Conservation (phyloP, 108 stramenopile genomes). For the Skeletonema costatum region DNA sequence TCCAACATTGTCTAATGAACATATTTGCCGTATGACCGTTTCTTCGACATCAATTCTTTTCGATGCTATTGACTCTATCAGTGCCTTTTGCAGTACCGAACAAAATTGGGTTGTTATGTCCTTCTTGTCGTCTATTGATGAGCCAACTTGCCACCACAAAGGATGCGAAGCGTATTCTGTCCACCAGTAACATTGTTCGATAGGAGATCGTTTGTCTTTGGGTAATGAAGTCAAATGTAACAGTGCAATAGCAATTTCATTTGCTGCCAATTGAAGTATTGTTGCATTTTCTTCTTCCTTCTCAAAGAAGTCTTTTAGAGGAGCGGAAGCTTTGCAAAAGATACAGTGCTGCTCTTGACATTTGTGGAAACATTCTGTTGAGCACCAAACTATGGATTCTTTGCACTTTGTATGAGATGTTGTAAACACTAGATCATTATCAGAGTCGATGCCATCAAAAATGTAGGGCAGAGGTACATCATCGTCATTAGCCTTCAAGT, state of each 20-base stretch:
- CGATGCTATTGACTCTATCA: not conserved
- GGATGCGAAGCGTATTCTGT: conserved; percentile 36
- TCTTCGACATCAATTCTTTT: not conserved
- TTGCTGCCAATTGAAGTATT: conserved; percentile 1
- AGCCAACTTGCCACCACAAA: conserved; percentile 24
- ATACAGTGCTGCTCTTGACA: not conserved
- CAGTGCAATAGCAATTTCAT: not conserved
- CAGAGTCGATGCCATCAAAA: not conserved
- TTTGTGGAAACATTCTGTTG: not conserved
- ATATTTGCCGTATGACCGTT: not conserved
- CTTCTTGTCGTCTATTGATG: not conserved
- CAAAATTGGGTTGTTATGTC: not conserved
- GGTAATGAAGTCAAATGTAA: not conserved
- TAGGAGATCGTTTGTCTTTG: not conserved
- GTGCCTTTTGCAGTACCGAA: not conserved
- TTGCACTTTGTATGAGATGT: not conserved
- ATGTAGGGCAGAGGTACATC: not conserved
- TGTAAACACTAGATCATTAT: not conserved
- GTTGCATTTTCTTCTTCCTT: not conserved
- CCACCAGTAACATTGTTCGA: conserved; percentile 17
- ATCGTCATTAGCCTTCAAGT: not conserved
- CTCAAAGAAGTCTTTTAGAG: not conserved
- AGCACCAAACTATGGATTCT: conserved; percentile 2
- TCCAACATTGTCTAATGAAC: conserved; percentile 7
- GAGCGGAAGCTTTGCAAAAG: not conserved